Base-by-base conservation (phyloP, 179 eudicot genomes). In the Corrigiola litoralis region DNA sequence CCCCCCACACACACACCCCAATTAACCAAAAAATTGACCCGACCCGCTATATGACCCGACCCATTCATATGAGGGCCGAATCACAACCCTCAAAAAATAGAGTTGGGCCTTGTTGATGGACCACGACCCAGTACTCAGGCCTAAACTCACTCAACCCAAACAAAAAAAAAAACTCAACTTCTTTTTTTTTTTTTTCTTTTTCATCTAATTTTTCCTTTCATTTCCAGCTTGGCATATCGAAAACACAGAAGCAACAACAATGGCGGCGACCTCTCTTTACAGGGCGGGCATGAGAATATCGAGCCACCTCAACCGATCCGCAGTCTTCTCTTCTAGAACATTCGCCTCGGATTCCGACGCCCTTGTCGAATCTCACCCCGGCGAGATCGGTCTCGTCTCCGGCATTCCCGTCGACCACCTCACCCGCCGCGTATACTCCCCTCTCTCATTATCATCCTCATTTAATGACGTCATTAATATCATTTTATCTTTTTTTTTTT, bases 401-500 rank as follows among this genome's bases (percentile, higher is more conserved):
- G 87, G 89, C 21, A 82, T 85, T 40, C 87, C 89, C 56, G 81
- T 80, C 21, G 83, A 82, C 34, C 87, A 85, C 46, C 87, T 82
- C 33, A 50, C 52, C 6, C 76, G 89, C 27, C 80, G 81, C 60
- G 89, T 85, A 70, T 38, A 67, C 47, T 13, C 3, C 5, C 29
- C 11, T 5, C 13, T 11, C 27, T 29, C 21, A 3, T 31, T 33
- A 53, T 5, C 1, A 4, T 13, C 33, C 27, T 23, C 34, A 0
- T 16, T 29, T 40, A 1, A 7, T 38, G 3, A 34, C 18, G 3
- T 6, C 31, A 21, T 16, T 27, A 11, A 11, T 16, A 34, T 34
- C 0, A 1, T 41, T 33, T n/a, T 0, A 37, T 23, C 28, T 46
- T 13, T 55, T 38, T 51, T 17, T 36, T 20, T 37, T 6, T 42